phyloP scores from a whole-genome alignment of 805 yeast genomes.

The Pichia heedii region DNA sequence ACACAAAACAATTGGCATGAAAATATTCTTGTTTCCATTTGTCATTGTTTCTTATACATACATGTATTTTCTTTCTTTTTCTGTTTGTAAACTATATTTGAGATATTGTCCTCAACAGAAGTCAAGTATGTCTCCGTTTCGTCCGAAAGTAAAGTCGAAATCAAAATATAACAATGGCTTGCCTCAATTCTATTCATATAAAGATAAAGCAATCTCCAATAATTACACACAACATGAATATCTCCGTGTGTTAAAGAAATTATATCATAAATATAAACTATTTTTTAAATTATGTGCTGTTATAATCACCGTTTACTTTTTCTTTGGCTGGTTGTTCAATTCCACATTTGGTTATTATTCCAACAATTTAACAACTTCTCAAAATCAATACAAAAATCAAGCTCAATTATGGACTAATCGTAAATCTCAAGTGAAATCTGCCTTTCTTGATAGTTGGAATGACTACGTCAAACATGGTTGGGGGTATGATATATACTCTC shows the following conservation, averaged over 20 bases:
- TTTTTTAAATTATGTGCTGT: constrained; percentile 35
- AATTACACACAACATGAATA: constrained; percentile 4
- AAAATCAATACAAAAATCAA: constrained; percentile 3
- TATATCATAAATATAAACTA: constrained; percentile 26
- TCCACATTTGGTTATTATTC: neutral
- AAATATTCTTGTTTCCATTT: no score
- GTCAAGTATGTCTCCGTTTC: neutral
- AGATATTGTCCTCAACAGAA: no score
- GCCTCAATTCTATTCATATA: constrained; percentile 41
- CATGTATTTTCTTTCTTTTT: no score
- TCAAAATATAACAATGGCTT: constrained; percentile 24
- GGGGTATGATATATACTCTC: constrained; percentile 76
- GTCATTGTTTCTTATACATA: no score
- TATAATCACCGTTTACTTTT: constrained; percentile 32
- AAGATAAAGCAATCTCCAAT: constrained; percentile 32
- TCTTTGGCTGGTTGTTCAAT: constrained; percentile 21
- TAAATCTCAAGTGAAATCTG: constrained; percentile 52
- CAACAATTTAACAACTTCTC: neutral
- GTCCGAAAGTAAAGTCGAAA: constrained; percentile 11
- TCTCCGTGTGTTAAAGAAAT: constrained; percentile 7
- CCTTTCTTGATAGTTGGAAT: constrained; percentile 68
- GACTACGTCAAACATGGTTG: constrained; percentile 70
- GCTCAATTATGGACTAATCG: constrained; percentile 35
- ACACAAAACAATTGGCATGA: no score
- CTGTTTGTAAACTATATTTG: no score